phyloP scores from a whole-genome alignment of 2,329 filamentous ascomycete genomes.

The Kalaharituber pfeilii region DNA sequence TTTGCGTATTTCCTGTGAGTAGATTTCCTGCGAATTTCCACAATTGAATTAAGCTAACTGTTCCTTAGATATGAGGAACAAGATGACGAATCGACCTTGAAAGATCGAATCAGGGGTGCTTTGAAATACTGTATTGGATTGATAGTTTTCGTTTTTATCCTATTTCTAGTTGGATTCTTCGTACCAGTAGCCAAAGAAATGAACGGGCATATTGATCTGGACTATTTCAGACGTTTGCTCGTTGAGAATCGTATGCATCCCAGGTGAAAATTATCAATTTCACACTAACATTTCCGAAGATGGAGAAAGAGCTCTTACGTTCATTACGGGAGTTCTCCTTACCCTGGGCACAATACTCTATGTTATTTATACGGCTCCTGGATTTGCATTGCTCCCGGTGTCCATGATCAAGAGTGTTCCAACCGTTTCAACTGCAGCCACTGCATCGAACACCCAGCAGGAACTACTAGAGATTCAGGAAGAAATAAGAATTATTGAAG shows the following conservation, averaged over 20 bases:
- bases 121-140: slow-evolving; percentile 83
- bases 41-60: background rate
- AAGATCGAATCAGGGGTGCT: slow-evolving; percentile 60
- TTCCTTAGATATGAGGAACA: slow-evolving; percentile 63
- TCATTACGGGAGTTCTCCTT: slow-evolving; percentile 73
- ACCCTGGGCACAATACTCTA: slow-evolving; percentile 76
- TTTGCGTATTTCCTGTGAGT: slow-evolving; percentile 79
- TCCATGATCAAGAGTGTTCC: slow-evolving; percentile 85
- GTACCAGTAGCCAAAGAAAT: slow-evolving; percentile 50
- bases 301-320: slow-evolving; percentile 81
- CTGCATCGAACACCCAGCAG: slow-evolving; percentile 53
- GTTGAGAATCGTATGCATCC: slow-evolving; percentile 51
- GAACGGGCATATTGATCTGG: slow-evolving; percentile 50
- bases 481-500: slow-evolving; percentile 50
- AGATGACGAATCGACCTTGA: slow-evolving; percentile 53
- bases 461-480: slow-evolving; percentile 35
- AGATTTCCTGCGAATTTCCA: background rate
- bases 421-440: slow-evolving; percentile 61
- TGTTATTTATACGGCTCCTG: slow-evolving; percentile 71
- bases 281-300: slow-evolving; percentile 31
- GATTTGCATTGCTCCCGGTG: slow-evolving; percentile 73
- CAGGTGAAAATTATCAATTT: background rate
- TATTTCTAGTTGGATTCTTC: slow-evolving; percentile 90
- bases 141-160: slow-evolving; percentile 55
- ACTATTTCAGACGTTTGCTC: slow-evolving; percentile 77